Percentiles rank a stretch among this genome's conserved stretches.
phyloP scores from a whole-genome alignment of 179 eudicot genomes.

The Amaranthus tricolor region DNA sequence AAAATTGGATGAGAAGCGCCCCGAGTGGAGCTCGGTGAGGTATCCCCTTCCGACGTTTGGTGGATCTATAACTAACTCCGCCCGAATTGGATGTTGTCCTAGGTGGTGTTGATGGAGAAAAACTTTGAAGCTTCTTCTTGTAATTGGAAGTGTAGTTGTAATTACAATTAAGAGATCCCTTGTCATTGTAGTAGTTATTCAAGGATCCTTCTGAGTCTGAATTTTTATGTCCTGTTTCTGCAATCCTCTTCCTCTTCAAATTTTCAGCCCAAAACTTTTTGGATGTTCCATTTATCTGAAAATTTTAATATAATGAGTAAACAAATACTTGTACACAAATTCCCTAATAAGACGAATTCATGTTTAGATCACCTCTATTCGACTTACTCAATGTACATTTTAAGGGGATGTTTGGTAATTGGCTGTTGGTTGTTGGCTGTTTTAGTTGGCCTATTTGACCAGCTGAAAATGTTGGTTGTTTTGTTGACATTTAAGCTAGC shows the following conservation, averaged over 20 bases:
- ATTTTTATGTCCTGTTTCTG: constrained; percentile 8
- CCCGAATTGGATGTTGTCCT: constrained; percentile 20
- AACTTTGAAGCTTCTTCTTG: constrained; percentile 32
- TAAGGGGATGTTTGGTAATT: no score
- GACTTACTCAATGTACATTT: no score
- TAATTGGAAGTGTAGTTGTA: background rate
- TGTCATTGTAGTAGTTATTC: constrained; percentile 11
- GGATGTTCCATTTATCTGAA: constrained; percentile 37
- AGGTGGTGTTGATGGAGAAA: constrained; percentile 44
- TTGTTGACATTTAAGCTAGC: no score
- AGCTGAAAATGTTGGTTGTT: no score
- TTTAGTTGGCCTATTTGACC: no score
- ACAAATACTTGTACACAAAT: background rate
- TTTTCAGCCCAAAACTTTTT: constrained; percentile 24
- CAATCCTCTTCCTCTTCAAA: constrained; percentile 15
- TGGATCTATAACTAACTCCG: constrained; percentile 22
- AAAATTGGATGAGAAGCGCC: constrained; percentile 35
- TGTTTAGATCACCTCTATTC: no score
- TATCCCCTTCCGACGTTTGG: constrained; percentile 44
- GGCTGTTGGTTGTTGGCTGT: no score
- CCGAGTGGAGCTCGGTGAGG: constrained; percentile 46
- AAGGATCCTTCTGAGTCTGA: constrained; percentile 37
- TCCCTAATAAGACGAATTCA: background rate
- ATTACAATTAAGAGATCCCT: background rate
- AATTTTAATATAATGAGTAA: background rate